Base-by-base conservation (phyloP, 257 asterid species). In the Cinchona pubescens region DNA sequence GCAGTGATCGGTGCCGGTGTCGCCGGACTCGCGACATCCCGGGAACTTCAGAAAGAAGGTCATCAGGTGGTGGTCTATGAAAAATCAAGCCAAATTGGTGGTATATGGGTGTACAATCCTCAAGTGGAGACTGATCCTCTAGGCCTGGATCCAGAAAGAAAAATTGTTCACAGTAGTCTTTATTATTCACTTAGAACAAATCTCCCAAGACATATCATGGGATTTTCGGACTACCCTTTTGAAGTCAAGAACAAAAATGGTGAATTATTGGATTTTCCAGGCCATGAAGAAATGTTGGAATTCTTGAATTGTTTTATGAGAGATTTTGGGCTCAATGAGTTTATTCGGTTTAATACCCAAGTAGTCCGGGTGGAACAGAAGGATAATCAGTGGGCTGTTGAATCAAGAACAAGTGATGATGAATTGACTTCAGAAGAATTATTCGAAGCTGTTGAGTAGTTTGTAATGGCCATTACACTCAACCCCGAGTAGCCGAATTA, bases 401-500 rank as follows among this genome's bases (percentile, higher is more conserved):
- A 83, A 75, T 88, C 85, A 9, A 84, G 73, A 45, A 15, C 8
- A 21, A 38, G 21, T 21, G 82, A 49, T 42, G 73, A 25, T 9
- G 71, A 51, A 6, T 23, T 12, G 35, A 46, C 59, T 0, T 82
- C 38, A 13, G 69, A 58, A 10, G 87, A 90, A 72, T 9, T 68
- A 8, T 90, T 85, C 80, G 87, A 81, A 53, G 96, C 96, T 0
- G 90, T 90, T 0, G 87, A n/a, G n/a, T 88, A 29, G 78, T 90
- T 38, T 88, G 92, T 58, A 88, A 53, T 72, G 92, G 96, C 5
- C 88, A 88, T 46, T 13, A 75, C 65, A 84, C 92, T 19, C 71
- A 73, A 51, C 87, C 93, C 4, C 76, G 51, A 53, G 15, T 88
- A 3, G 89, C 96, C 19, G 30, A 76, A 63, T 65, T 88, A 60